These are phyloP conservation scores for Solanum bulbocastanum DNA, from an alignment of 257 asterid genomes.

Conservation along the genomic window DNA sequence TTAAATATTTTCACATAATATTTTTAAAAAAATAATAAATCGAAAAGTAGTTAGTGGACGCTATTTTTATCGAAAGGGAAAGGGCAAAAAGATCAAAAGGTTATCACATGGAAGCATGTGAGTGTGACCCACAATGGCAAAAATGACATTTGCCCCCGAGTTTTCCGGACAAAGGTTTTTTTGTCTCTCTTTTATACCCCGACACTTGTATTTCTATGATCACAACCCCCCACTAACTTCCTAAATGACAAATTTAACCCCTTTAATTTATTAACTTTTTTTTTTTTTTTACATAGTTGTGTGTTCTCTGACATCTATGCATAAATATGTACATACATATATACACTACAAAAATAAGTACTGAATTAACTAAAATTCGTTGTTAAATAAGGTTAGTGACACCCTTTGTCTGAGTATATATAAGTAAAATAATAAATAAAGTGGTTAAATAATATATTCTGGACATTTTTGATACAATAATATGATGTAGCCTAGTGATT, in stretches of 20 bases:
- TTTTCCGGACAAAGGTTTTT: slow-evolving; percentile 43
- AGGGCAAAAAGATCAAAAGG: background rate
- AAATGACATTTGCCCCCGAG: slow-evolving; percentile 46
- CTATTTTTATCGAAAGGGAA: background rate
- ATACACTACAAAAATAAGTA: background rate
- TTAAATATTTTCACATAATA: background rate
- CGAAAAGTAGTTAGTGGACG: background rate
- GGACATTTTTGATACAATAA: no score
- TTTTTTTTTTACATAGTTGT: background rate
- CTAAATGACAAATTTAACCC: background rate
- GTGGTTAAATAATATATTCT: no score
- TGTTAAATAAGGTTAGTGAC: background rate
- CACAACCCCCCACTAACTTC: background rate
- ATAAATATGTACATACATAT: background rate
- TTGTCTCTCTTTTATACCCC: slow-evolving; percentile 19
- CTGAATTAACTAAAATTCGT: background rate
- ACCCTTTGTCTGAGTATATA: no score
- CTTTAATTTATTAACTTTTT: background rate
- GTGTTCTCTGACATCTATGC: background rate
- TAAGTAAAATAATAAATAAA: no score
- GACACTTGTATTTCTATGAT: slow-evolving; percentile 8
- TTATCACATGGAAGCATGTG: slow-evolving; percentile 70
- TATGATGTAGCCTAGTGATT: no score
- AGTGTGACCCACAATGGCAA: slow-evolving; percentile 42
- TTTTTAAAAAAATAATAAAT: background rate